Evolutionary conservation across 805 yeast species (phyloP), one percentile per base, ranked within the genome.

Genomic region (Yarrowia sp.): DNA sequence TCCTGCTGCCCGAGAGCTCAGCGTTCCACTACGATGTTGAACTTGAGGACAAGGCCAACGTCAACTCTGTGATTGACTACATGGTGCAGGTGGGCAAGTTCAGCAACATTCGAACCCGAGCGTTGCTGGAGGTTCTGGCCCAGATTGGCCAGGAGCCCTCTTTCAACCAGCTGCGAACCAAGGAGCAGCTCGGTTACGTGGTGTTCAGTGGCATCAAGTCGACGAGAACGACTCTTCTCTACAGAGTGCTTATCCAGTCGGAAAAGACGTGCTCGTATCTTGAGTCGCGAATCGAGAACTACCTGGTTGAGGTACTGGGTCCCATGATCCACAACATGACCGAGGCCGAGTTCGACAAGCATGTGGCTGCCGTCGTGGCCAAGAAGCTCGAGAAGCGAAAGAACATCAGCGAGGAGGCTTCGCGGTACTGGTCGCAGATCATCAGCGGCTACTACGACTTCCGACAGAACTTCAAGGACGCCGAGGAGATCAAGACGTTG

Each of bases 101-200:
- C 69, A 73, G 81, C 70, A 81, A 89, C 78, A 67, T 74, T n/a
- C 78, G 77, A 55, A 73, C 76, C 40, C 79, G 86, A 55, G 84
- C 87, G 0, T 75, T 84, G 68, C 82, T 89, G 12, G 91, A 89
- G 63, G 79, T 94, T 66, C 78, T 91, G 58, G 85, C 89, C 0
- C 94, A 90, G 71, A 84, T 92, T 71, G 81, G 89, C 63, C 86
- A 85, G 72, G 98, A 94, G 76, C 98, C 97, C 5, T 90, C 94
- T 69, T 95, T 94, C 79, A 89, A 91, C 75, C 90, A 90, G 71
- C 83, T 94, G 69, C 85, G 99, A 78, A 94, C 99, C 8, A 89
- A 91, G 74, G 98, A 94, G 79, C 98, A 95, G 78, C 83, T 94
- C 41, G 99, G 99, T 1, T 94, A 94, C 75, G 92, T 94, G 71